Evolutionary conservation across 352 stramenopile genomes (phyloP), one percentile per base, ranked within the genome.

Genomic region (Phytophthora brassicae): DNA sequence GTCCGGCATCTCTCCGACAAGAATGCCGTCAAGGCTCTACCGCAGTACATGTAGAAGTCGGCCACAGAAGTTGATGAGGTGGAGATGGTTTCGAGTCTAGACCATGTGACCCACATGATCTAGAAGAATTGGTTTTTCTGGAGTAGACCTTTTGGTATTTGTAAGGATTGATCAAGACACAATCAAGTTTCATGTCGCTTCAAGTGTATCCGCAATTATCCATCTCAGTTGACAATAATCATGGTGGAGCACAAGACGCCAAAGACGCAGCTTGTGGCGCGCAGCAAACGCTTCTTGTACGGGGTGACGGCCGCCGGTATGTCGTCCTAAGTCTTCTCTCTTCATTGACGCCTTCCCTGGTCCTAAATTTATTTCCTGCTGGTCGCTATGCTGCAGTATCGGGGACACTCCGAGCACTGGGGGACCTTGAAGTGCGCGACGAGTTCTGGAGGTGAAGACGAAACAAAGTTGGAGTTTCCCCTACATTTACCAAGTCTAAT

Each of bases 371-470:
- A 2, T 11, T 22, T 19, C 60, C 29, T 63, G 47, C 50, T 42
- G 13, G 23, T 29, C 29, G 8, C 16, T 61, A 33, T 49, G 17
- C 16, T 24, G 6, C 48, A 79, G 71, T 44, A 28, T 64, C 20
- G 6, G 71, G 71, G 22, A 62, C 68, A 6, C 60, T 64, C 36
- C 80, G 72, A 68, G 75, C 75, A 20, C 26, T 86, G 39, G 60
- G 74, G 8, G 75, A 86, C 47, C 41, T 68, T 3, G 47, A 62
- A 45, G 62, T 89, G 23, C 76, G 76, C 60, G 46, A 66, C 39
- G 75, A 81, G 24, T 89, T 89, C 49, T 87, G 68, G 68, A 67
- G 54, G 60, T 73, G 35, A 26, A 24, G n/a, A 38, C 9, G 20
- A 22, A 41, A 47, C 31, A 44, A 42, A 22, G 14, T 58, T 55